Evolutionary conservation across 2,329 filamentous ascomycete species (phyloP), one percentile per base, ranked within the genome.

Genomic region (Phoma sp.): DNA sequence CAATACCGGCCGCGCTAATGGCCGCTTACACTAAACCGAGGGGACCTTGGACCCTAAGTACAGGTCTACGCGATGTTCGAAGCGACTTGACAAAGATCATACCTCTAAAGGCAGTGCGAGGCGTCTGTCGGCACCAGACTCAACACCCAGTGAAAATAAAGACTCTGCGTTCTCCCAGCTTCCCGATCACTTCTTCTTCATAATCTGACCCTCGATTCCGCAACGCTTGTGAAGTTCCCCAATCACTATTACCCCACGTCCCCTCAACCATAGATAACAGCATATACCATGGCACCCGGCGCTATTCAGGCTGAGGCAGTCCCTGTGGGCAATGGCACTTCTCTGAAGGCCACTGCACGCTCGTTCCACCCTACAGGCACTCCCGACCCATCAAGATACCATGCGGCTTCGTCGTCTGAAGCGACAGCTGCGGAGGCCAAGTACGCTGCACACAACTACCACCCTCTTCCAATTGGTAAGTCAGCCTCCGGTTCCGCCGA

Each of bases 401-500:
- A 97, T 79, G 84, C 91, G 50, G 75, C 89, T 18, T 92, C 93
- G 24, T 93, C 92, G 38, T 80, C 87, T 53, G 82, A 84, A 66
- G 93, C 95, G 67, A 96, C 97, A 74, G 79, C 86, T 47, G 80
- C 87, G 47, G 95, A 99, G 80, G 82, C 90, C 70, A 82, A 90
- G 73, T 93, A 86, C 76, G 95, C 95, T 44, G 95, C 95, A 43
- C 95, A 99, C 85, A 99, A 99, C 82, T 99, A 99, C 83, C 93
- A 98, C 78, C 95, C 95, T 13, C 85, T 99, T 2, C 95, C 95
- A 36, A 88, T 99, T 56, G 95, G 72, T 73, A 67, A 39, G 68
- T 46, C n/a, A 4, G 18, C 36, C 6, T 7, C 29, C n/a, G 18
- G 41, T 7, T 6, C 10, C 18, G 8, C 18, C 2, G 7, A 8